These are phyloP conservation scores for Metarhizium rileyi DNA, from an alignment of 2,329 filamentous ascomycete species.

Conservation along the genomic window DNA sequence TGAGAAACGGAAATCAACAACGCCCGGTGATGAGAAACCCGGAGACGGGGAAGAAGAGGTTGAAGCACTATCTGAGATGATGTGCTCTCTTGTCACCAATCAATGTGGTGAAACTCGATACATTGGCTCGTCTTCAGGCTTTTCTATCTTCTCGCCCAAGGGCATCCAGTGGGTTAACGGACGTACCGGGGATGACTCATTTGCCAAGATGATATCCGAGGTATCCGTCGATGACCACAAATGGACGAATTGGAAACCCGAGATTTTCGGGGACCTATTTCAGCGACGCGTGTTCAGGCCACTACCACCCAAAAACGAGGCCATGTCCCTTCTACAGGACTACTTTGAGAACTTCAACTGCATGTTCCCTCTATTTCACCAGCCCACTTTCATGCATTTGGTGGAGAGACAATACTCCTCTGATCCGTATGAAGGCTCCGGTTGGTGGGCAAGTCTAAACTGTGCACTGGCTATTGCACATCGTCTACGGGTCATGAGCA, in stretches of 20 bases:
- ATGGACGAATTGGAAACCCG: constrained; percentile 97
- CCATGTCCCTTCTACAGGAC: constrained; percentile 78
- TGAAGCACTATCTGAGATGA: constrained; percentile 89
- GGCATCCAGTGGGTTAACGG: constrained; percentile 98
- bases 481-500: constrained; percentile 88
- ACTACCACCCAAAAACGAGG: constrained; percentile 78
- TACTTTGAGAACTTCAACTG: constrained; percentile 99
- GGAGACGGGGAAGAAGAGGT: constrained; percentile 54
- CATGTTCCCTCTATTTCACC: constrained; percentile 95
- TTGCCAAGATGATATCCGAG: constrained; percentile 87
- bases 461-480: constrained; percentile 89
- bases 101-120: constrained; percentile 91
- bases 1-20: constrained; percentile 26
- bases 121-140: constrained; percentile 96
- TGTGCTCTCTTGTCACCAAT: constrained; percentile 96
- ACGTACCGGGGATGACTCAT: constrained; percentile 91
- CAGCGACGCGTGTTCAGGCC: constrained; percentile 73
- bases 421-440: constrained; percentile 87
- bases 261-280: constrained; percentile 91
- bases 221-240: constrained; percentile 91
- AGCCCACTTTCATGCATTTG: constrained; percentile 96
- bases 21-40: constrained; percentile 31
- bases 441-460: constrained; percentile 98
- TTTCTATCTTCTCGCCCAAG: constrained; percentile 97
- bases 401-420: constrained; percentile 88